These are phyloP conservation scores for Suillus paluster DNA, from an alignment of 768 basidiomycete genomes.

Conservation along the genomic window DNA sequence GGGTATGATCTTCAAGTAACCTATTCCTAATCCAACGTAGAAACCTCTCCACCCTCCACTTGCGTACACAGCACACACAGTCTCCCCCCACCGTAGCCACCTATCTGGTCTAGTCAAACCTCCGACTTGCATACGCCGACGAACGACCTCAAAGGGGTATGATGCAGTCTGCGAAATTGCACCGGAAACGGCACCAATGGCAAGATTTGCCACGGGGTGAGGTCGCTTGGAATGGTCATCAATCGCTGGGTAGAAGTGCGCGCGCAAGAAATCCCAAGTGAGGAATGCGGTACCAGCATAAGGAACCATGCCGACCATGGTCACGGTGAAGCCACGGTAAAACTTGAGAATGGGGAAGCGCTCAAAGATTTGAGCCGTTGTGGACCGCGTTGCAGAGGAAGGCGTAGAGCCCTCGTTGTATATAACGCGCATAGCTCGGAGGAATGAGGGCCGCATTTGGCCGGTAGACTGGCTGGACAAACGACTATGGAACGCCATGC, in stretches of 20 bases:
- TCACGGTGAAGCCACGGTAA: slow-evolving; percentile 97
- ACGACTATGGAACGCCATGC: slow-evolving; percentile 74
- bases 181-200: slow-evolving; percentile 86
- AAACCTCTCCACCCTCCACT: slow-evolving; percentile 84
- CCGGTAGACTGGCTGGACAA: slow-evolving; percentile 26
- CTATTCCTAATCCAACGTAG: slow-evolving; percentile 89
- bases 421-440: slow-evolving; percentile 62
- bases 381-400: slow-evolving; percentile 19
- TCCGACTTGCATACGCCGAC: slow-evolving; percentile 94
- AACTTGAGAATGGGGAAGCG: slow-evolving; percentile 84
- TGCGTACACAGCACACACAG: slow-evolving; percentile 65
- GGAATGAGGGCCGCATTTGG: slow-evolving; percentile 52
- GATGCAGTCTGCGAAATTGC: slow-evolving; percentile 85
- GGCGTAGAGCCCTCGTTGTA: slow-evolving; percentile 61
- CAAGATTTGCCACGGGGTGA: slow-evolving; percentile 66
- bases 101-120: slow-evolving; percentile 77
- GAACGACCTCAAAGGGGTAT: slow-evolving; percentile 93
- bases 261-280: slow-evolving; percentile 81
- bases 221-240: slow-evolving; percentile 44
- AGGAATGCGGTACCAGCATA: slow-evolving; percentile 96
- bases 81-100: slow-evolving; percentile 83
- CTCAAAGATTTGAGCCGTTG: slow-evolving; percentile 46
- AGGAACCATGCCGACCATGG: slow-evolving; percentile 89
- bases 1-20: slow-evolving; percentile 92
- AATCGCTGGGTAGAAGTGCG: slow-evolving; percentile 55